A percentile compares a stretch with the other conserved stretches of the same genome.
phyloP scores from a whole-genome alignment of 768 basidiomycete genomes.

The Trametes maxima region DNA sequence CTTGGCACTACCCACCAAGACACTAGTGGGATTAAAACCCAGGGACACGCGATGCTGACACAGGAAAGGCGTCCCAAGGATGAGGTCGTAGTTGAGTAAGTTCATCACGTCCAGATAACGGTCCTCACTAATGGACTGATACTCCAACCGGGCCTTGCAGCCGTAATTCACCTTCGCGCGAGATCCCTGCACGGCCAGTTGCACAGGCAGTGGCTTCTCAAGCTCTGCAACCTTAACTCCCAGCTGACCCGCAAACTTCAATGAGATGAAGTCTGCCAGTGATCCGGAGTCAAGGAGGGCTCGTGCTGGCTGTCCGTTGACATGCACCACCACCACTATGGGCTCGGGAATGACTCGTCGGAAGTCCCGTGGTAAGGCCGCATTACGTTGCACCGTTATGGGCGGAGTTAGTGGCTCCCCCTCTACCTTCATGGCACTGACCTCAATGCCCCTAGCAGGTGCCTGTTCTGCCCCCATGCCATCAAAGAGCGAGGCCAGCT shows the following conservation, averaged over 20 bases:
- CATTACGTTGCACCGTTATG: constrained; percentile 6
- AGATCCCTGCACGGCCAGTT: constrained; percentile 33
- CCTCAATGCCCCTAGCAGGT: neutral
- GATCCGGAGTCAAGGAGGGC: constrained; percentile 22
- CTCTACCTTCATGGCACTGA: neutral
- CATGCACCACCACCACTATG: constrained; percentile 10
- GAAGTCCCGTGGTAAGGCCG: neutral
- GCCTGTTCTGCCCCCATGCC: neutral
- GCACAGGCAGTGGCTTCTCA: constrained; percentile 24
- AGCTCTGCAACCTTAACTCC: constrained; percentile 5
- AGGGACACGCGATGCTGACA: constrained; percentile 10
- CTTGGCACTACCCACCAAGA: neutral
- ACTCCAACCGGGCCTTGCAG: constrained; percentile 13
- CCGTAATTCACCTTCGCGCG: too few relatives aligned
- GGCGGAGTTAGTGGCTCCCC: too few relatives aligned
- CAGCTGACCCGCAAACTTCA: constrained; percentile 21
- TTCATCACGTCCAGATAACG: constrained; percentile 26
- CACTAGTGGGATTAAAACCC: constrained; percentile 15
- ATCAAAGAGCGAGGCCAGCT: neutral
- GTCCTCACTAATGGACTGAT: constrained; percentile 17
- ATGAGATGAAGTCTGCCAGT: constrained; percentile 25
- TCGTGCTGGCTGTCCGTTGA: neutral
- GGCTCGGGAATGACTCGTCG: neutral
- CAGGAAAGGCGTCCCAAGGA: constrained; percentile 33
- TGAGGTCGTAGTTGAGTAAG: constrained; percentile 27